These are phyloP conservation scores for Colletotrichum incanum DNA, from an alignment of 2,329 filamentous ascomycete species.

Conservation along the genomic window DNA sequence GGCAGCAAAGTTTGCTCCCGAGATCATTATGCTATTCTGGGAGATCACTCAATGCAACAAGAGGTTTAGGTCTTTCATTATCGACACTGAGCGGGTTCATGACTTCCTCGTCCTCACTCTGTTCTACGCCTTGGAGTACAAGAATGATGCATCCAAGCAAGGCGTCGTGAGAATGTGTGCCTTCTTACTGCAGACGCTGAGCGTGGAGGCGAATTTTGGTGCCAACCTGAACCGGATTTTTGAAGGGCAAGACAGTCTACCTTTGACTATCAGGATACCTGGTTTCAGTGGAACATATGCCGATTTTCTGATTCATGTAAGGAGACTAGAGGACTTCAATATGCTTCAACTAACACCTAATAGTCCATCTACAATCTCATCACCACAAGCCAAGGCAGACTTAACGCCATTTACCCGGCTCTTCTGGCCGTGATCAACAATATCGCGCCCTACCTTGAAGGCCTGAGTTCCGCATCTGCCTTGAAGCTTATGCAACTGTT, in stretches of 20 bases:
- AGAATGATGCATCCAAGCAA: constrained; percentile 88
- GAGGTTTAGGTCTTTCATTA: constrained; percentile 94
- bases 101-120: constrained; percentile 93
- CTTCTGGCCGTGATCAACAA: constrained; percentile 95
- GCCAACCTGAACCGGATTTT: constrained; percentile 91
- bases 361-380: constrained; percentile 94
- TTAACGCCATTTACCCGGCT: constrained; percentile 93
- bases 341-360: constrained; percentile 33
- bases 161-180: constrained; percentile 96
- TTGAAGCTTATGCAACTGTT: constrained; percentile 91
- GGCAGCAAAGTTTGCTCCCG: constrained; percentile 88
- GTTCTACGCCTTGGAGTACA: constrained; percentile 94
- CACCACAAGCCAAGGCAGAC: constrained; percentile 89
- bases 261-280: constrained; percentile 83
- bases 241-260: constrained; percentile 89
- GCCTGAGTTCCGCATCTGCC: constrained; percentile 81
- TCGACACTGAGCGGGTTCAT: constrained; percentile 93
- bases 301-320: constrained; percentile 91
- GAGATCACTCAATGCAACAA: constrained; percentile 98
- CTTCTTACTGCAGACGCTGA: constrained; percentile 96
- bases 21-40: constrained; percentile 98
- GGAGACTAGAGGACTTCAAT: constrained; percentile 49
- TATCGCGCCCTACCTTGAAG: constrained; percentile 86
- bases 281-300: constrained; percentile 93
- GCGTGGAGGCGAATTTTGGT: constrained; percentile 92